Evolutionary conservation across 257 asterid genomes (phyloP).

Genomic region (Fraxinus americana): DNA sequence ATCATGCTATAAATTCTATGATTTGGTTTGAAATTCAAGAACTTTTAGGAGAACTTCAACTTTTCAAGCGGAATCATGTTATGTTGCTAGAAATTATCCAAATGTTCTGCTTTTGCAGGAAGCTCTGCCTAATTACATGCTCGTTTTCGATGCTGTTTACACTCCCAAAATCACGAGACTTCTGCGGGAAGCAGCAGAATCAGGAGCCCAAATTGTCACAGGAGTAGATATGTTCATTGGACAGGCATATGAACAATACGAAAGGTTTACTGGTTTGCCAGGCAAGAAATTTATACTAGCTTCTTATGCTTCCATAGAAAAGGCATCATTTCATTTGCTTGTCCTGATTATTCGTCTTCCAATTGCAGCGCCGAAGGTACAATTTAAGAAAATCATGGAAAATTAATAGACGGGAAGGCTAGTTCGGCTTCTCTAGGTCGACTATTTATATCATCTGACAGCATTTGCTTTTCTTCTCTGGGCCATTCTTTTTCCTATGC

Average conservation of each 20-base stretch:
- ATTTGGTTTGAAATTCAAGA: neutral
- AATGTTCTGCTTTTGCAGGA: slow-evolving; percentile 51
- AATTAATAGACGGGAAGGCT: slow-evolving; percentile 31
- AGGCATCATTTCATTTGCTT: slow-evolving; percentile 18
- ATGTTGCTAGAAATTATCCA: neutral
- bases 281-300: slow-evolving; percentile 39
- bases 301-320: neutral
- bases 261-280: slow-evolving; percentile 86
- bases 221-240: slow-evolving; percentile 94
- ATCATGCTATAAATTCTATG: neutral
- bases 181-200: slow-evolving; percentile 71
- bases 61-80: neutral
- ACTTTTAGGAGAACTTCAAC: neutral
- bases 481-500: neutral
- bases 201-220: slow-evolving; percentile 75
- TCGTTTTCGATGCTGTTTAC: slow-evolving; percentile 94
- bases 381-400: slow-evolving; percentile 60
- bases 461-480: neutral
- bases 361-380: slow-evolving; percentile 80
- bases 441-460: neutral
- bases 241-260: slow-evolving; percentile 91
- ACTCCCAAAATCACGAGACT: slow-evolving; percentile 86
- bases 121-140: slow-evolving; percentile 62
- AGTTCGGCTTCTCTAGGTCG: neutral
- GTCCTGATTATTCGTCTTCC: slow-evolving; percentile 7